Evolutionary conservation across 2,329 filamentous ascomycete species (phyloP), one percentile per base, ranked within the genome.

Genomic region (Cladosporium sp.): DNA sequence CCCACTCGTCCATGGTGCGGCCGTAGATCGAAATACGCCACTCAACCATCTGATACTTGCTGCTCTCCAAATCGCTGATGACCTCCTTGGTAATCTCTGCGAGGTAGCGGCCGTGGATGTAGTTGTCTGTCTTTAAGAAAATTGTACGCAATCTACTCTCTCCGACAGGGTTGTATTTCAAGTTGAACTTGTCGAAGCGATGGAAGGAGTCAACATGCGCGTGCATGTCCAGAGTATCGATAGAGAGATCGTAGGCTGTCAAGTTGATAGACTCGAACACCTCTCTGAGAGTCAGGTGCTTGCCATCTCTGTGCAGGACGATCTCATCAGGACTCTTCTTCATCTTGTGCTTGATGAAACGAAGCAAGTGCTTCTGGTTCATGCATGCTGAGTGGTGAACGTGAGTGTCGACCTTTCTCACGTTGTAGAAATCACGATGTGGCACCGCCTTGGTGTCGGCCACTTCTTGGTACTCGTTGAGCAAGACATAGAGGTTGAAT

Each of bases 321-420:
- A 94, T 86, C 76, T 99, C 94, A 69, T 97, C 90, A 0, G 92
- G 92, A 17, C 85, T 94, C 75, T 96, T 99, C 83, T 97, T 97
- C 91, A 99, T 97, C 78, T 99, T 99, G 76, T 92, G 96, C 77
- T 99, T 99, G 80, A 99, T 99, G 76, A 99, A 99, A 57, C 94
- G 90, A 61, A 99, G 80, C 59, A 99, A 78, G 82, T 99, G 94
- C 76, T 99, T 99, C 75, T 99, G 94, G 72, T 99, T 99, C 94
- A 99, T 99, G 73, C 94, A 99, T 22, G 94, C 94, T 15, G 94
- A 99, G 74, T 99, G 94, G 72, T 99, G 94, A 67, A 99, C 94
- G 81, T 99, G 94, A 8, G 94, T 99, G 72, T 99, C 94, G 52
- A 99, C 94, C 74, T 99, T 99, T 71, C 94, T 85, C 51, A 99